Conservation (phyloP, 2,329 filamentous ascomycete genomes). For the Coccinonectria pachysandricola region DNA sequence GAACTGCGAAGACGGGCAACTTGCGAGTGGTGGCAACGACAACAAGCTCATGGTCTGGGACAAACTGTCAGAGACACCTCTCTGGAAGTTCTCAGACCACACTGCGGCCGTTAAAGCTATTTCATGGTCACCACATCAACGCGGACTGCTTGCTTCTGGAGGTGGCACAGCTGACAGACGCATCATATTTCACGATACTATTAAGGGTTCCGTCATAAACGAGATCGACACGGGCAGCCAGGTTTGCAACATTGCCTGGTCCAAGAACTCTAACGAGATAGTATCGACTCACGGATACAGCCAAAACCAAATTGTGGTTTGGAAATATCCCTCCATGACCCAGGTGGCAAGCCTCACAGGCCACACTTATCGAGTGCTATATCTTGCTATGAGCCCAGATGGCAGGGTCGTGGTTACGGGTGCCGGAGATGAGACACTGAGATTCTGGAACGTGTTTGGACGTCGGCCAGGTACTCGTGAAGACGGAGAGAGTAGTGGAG, state of each 20-base stretch:
- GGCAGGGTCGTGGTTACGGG: slow-evolving; percentile 90
- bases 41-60: slow-evolving; percentile 99
- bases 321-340: slow-evolving; percentile 98
- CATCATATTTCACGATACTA: slow-evolving; percentile 97
- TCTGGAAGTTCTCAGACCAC: slow-evolving; percentile 92
- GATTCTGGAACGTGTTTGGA: slow-evolving; percentile 96
- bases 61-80: slow-evolving; percentile 80
- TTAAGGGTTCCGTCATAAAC: slow-evolving; percentile 68
- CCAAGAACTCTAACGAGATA: slow-evolving; percentile 93
- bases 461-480: slow-evolving; percentile 64
- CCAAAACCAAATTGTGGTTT: slow-evolving; percentile 97
- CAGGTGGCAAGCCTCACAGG: slow-evolving; percentile 92
- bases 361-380: slow-evolving; percentile 92
- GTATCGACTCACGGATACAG: slow-evolving; percentile 95
- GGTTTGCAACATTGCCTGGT: slow-evolving; percentile 98
- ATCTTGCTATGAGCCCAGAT: slow-evolving; percentile 94
- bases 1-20: slow-evolving; percentile 92
- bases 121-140: slow-evolving; percentile 93
- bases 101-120: slow-evolving; percentile 96
- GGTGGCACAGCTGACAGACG: slow-evolving; percentile 91
- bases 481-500: slow-evolving; percentile 50
- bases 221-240: slow-evolving; percentile 95
- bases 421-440: slow-evolving; percentile 87
- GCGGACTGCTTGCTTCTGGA: slow-evolving; percentile 85
- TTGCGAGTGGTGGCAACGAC: slow-evolving; percentile 94